Evolutionary conservation across 257 asterid genomes (phyloP).

Genomic region (Petunia secreta): DNA sequence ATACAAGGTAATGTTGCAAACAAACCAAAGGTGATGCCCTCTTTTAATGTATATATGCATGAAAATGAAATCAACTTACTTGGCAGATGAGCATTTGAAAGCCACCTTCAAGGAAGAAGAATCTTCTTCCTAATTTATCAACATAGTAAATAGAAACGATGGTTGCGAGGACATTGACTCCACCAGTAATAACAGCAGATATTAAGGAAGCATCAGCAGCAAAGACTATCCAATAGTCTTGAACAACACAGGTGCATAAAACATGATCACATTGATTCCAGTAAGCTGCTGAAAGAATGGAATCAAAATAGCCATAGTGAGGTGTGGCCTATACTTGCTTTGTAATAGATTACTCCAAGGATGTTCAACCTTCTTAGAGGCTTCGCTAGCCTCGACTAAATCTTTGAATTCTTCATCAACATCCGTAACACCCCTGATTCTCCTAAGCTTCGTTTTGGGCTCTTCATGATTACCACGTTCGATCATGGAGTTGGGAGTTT

Average conservation of each 20-base stretch:
- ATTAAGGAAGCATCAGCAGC: slow-evolving; percentile 58
- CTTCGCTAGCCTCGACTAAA: slow-evolving; percentile 70
- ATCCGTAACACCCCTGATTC: slow-evolving; percentile 54
- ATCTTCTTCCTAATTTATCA: slow-evolving; percentile 77
- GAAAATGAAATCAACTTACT: slow-evolving; percentile 36
- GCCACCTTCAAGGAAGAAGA: slow-evolving; percentile 73
- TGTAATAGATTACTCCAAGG: slow-evolving; percentile 71
- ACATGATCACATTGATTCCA: slow-evolving; percentile 82
- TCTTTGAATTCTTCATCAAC: slow-evolving; percentile 75
- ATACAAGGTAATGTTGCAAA: background rate
- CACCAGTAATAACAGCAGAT: slow-evolving; percentile 53
- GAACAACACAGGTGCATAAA: slow-evolving; percentile 85
- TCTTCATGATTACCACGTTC: slow-evolving; percentile 61
- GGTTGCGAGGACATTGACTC: slow-evolving; percentile 58
- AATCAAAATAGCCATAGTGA: slow-evolving; percentile 68
- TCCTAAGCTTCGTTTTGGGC: slow-evolving; percentile 50
- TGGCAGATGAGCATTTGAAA: slow-evolving; percentile 71
- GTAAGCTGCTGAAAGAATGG: slow-evolving; percentile 84
- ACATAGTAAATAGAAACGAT: slow-evolving; percentile 66
- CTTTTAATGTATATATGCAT: background rate
- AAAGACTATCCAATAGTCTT: slow-evolving; percentile 60
- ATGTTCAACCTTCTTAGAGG: slow-evolving; percentile 56
- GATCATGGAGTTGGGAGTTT: slow-evolving; percentile 81
- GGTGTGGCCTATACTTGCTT: slow-evolving; percentile 74
- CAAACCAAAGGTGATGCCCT: too few species aligned